Conservation (phyloP, 768 basidiomycete genomes). For the Filobasidium floriforme region DNA sequence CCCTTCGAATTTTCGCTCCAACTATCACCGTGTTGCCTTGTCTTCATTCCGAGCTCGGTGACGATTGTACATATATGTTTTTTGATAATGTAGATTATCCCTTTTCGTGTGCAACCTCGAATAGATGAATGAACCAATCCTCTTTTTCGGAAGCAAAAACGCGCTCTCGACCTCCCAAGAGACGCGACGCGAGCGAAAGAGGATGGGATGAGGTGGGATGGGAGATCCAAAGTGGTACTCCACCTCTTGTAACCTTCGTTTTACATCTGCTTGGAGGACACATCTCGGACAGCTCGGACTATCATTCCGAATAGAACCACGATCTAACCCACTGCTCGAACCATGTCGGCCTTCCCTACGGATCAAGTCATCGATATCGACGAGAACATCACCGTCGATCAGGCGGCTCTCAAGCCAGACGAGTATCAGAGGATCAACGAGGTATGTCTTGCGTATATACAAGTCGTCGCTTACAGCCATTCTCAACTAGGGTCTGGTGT, state of each 20-base stretch:
- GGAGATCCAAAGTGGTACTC: no score
- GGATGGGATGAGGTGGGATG: no score
- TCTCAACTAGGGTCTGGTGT: background rate
- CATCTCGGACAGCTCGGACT: no score
- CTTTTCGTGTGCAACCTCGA: no score
- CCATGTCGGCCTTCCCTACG: background rate
- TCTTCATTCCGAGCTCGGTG: no score
- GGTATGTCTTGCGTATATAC: constrained; percentile 32
- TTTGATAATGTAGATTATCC: no score
- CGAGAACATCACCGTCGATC: constrained; percentile 47
- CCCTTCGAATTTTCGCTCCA: background rate
- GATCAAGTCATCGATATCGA: constrained; percentile 51
- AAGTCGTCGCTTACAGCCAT: background rate
- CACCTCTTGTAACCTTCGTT: no score
- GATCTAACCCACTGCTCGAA: no score
- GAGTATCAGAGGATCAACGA: constrained; percentile 48
- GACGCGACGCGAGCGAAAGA: no score
- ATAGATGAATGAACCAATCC: background rate
- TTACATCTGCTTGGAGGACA: no score
- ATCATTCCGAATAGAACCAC: no score
- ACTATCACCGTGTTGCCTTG: background rate
- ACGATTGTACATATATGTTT: no score
- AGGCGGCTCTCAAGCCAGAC: constrained; percentile 36
- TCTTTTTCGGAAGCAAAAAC: background rate
- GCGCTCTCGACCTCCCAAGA: background rate